These are phyloP conservation scores for Euphorbia pulcherrima DNA, from an alignment of 345 rosid genomes.

Conservation along the genomic window DNA sequence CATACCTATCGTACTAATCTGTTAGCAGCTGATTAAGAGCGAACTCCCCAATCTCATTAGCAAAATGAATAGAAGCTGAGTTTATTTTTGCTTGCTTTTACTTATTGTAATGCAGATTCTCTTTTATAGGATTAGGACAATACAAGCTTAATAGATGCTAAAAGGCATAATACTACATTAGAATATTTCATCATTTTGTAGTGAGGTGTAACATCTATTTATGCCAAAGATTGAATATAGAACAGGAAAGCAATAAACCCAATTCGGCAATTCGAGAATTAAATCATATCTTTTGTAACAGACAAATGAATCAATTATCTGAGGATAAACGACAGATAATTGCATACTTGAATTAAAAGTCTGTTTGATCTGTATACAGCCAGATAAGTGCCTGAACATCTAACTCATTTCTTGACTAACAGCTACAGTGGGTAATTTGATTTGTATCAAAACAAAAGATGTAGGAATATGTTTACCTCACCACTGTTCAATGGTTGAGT, in stretches of 20 bases:
- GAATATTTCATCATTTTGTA: too few species aligned
- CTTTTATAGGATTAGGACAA: neutral
- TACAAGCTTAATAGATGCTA: neutral
- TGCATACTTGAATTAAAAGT: neutral
- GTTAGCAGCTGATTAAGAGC: neutral
- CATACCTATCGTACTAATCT: neutral
- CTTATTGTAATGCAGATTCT: neutral
- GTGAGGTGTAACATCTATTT: too few species aligned
- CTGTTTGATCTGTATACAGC: neutral
- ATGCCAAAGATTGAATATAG: too few species aligned
- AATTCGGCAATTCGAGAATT: too few species aligned
- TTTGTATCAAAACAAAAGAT: neutral
- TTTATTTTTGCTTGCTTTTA: neutral
- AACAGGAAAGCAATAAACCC: too few species aligned
- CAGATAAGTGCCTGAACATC: neutral
- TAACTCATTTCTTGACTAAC: neutral
- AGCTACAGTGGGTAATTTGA: neutral
- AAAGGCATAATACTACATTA: too few species aligned
- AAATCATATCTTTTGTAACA: too few species aligned
- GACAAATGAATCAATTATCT: neutral
- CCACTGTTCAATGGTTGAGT: conserved; percentile 49
- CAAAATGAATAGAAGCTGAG: neutral
- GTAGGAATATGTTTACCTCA: conserved; percentile 38
- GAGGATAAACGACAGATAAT: neutral
- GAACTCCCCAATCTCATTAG: neutral